phyloP scores from a whole-genome alignment of 441 rosid genomes.

The Cnidoscolus chayamansa region DNA sequence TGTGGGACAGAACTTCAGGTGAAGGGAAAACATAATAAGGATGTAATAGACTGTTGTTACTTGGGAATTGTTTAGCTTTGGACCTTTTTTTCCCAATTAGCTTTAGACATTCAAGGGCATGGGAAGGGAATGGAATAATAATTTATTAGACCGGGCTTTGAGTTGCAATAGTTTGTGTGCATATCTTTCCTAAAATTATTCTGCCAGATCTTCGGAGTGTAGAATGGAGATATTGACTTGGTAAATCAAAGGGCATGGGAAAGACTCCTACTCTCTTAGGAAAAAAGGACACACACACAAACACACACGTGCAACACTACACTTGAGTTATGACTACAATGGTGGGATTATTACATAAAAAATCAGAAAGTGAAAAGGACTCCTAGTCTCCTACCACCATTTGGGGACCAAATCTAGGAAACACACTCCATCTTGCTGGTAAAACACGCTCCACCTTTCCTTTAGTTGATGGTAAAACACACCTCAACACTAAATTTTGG shows the following conservation, averaged over 20 bases:
- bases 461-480: not conserved
- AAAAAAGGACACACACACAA: too few species aligned
- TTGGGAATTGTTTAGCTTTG: not conserved
- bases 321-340: not conserved
- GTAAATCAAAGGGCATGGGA: conserved; percentile 2
- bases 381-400: not conserved
- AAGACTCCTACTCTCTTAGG: not conserved
- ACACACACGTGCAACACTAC: too few species aligned
- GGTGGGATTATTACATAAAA: not conserved
- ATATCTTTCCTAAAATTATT: not conserved
- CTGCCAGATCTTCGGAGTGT: not conserved
- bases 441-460: not conserved
- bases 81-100: not conserved
- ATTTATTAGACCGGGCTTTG: not conserved
- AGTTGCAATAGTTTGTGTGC: not conserved
- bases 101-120: too few species aligned
- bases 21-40: not conserved
- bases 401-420: not conserved
- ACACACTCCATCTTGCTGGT: not conserved
- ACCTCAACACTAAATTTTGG: too few species aligned
- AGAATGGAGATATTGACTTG: not conserved
- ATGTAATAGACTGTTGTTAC: not conserved
- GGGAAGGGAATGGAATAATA: not conserved
- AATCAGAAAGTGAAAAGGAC: not conserved
- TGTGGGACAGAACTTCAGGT: not conserved